Evolutionary conservation across 768 basidiomycete genomes (phyloP).

Genomic region (Russula abietina): DNA sequence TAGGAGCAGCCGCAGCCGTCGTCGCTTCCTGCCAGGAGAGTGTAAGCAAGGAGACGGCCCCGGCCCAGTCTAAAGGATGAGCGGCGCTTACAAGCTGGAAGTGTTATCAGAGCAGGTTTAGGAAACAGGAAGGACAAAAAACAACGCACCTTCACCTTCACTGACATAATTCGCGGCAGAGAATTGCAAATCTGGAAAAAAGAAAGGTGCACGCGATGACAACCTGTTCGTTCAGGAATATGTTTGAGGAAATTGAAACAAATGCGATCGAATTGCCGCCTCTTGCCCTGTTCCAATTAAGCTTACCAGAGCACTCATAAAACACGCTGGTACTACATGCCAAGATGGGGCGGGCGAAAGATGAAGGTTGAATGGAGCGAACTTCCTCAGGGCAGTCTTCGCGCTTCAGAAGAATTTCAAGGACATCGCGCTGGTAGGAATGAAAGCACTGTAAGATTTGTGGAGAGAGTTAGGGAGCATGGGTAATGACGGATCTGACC

Average conservation of each 20-base stretch:
- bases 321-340: background rate
- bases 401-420: background rate
- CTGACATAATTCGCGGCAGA: background rate
- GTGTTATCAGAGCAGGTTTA: background rate
- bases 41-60: background rate
- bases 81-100: background rate
- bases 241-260: background rate
- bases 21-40: background rate
- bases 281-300: background rate
- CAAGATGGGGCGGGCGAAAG: background rate
- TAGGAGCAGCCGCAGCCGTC: background rate
- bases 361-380: background rate
- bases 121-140: background rate
- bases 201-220: background rate
- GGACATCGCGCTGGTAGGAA: background rate
- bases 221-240: background rate
- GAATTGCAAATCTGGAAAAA: background rate
- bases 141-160: constrained; percentile 7
- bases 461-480: background rate
- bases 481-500: background rate
- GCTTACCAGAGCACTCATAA: background rate
- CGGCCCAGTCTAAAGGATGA: background rate
- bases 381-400: background rate
- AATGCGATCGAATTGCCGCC: constrained; percentile 6
- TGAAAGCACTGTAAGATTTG: background rate